Evolutionary conservation across 176 grass and related monocot genomes (phyloP).

Genomic region (Avena insularis): DNA sequence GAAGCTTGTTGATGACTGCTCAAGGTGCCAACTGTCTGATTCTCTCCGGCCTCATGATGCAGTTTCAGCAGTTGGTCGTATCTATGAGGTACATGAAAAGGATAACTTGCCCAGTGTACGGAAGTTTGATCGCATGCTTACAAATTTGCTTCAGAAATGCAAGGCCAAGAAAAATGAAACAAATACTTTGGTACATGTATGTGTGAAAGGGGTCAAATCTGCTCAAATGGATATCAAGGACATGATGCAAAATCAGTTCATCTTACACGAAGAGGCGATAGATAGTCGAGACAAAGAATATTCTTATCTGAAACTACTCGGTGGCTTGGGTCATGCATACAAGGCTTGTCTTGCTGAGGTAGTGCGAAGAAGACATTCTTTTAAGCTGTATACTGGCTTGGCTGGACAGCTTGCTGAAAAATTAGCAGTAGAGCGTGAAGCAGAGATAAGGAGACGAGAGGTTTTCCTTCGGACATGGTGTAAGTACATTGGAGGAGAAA

Average conservation of each 20-base stretch:
- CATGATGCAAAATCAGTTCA: slow-evolving; percentile 87
- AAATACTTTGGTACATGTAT: slow-evolving; percentile 79
- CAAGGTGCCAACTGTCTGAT: slow-evolving; percentile 61
- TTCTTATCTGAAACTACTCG: slow-evolving; percentile 72
- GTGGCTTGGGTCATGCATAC: slow-evolving; percentile 73
- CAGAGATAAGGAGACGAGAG: slow-evolving; percentile 80
- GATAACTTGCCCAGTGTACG: slow-evolving; percentile 77
- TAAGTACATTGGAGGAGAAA: slow-evolving; percentile 76
- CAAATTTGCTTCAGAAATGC: slow-evolving; percentile 78
- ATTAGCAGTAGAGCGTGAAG: slow-evolving; percentile 74
- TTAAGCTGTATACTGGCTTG: slow-evolving; percentile 90
- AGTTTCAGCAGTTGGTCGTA: slow-evolving; percentile 93
- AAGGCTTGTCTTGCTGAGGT: slow-evolving; percentile 92
- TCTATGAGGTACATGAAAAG: slow-evolving; percentile 95
- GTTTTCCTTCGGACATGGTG: slow-evolving; percentile 79
- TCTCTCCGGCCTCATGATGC: slow-evolving; percentile 92
- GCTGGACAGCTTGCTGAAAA: slow-evolving; percentile 90
- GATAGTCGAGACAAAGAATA: slow-evolving; percentile 79
- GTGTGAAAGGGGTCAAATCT: slow-evolving; percentile 88
- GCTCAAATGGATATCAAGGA: slow-evolving; percentile 79
- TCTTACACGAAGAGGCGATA: slow-evolving; percentile 91
- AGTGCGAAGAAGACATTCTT: slow-evolving; percentile 73
- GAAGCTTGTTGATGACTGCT: slow-evolving; percentile 96
- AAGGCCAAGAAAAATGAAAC: slow-evolving; percentile 75
- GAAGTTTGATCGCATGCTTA: slow-evolving; percentile 59